These are phyloP conservation scores for Lodderomyces margitis DNA, from an alignment of 1,139 yeast species.

Conservation along the genomic window DNA sequence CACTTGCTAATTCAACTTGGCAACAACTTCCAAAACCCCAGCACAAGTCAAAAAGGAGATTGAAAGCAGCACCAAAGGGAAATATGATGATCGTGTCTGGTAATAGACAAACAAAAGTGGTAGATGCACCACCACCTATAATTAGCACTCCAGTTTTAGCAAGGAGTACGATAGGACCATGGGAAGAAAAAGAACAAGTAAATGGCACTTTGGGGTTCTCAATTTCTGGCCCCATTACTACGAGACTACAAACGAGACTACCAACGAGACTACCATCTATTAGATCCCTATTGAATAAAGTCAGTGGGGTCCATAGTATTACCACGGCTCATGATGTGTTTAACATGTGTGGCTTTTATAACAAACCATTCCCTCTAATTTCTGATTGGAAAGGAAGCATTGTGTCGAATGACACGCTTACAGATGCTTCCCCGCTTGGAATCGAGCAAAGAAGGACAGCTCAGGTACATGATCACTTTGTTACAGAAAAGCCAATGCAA, in stretches of 20 bases:
- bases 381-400: neutral
- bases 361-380: neutral
- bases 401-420: neutral
- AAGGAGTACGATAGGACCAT: no score
- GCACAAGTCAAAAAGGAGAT: neutral
- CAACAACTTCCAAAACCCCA: neutral
- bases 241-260: no score
- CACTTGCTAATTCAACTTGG: constrained; percentile 1
- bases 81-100: neutral
- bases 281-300: neutral
- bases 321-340: constrained; percentile 1
- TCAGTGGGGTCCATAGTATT: neutral
- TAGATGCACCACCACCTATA: neutral
- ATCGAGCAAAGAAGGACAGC: neutral
- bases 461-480: no score
- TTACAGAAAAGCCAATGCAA: no score
- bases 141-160: no score
- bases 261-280: neutral
- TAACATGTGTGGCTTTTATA: constrained; percentile 1
- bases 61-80: neutral
- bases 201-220: no score
- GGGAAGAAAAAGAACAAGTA: no score
- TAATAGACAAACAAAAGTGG: neutral
- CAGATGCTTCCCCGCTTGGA: neutral
- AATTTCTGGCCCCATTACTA: no score